Conservation (phyloP, 352 stramenopile species). For the Phytophthora aleatoria region DNA sequence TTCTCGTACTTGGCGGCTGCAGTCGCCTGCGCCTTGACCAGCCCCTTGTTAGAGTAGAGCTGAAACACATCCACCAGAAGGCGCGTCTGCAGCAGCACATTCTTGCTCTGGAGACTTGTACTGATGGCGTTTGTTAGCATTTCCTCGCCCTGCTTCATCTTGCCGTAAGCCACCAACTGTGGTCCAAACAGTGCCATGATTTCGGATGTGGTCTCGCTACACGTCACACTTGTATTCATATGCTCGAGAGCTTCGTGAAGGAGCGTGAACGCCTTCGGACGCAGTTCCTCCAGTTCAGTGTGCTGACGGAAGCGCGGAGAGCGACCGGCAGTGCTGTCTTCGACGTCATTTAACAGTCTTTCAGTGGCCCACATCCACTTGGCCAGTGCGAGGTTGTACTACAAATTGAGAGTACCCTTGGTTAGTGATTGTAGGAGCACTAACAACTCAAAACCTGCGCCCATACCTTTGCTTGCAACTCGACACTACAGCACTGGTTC, state of each 20-base stretch:
- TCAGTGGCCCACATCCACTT: conserved; percentile 83
- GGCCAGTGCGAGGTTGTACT: conserved; percentile 73
- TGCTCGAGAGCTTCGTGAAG: conserved; percentile 56
- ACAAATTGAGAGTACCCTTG: neutral
- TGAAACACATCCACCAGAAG: conserved; percentile 63
- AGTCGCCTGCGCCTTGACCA: conserved; percentile 46
- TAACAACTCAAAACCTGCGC: neutral
- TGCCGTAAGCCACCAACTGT: conserved; percentile 46
- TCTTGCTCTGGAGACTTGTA: conserved; percentile 65
- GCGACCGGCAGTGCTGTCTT: neutral
- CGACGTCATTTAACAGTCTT: conserved; percentile 17
- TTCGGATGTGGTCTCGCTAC: conserved; percentile 62
- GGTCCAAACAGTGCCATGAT: conserved; percentile 76
- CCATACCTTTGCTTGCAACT: conserved; percentile 62
- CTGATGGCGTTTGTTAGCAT: conserved; percentile 64
- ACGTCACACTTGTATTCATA: conserved; percentile 50
- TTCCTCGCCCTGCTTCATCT: conserved; percentile 55
- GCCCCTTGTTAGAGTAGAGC: conserved; percentile 49
- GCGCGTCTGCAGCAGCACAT: conserved; percentile 69
- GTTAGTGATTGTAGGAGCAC: neutral
- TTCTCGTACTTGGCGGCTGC: conserved; percentile 67
- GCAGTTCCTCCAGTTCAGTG: conserved; percentile 48
- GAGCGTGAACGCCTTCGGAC: conserved; percentile 45
- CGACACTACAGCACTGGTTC: conserved; percentile 50
- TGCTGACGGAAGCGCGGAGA: conserved; percentile 26